A percentile compares a stretch with the other conserved stretches of the same genome.
These are phyloP conservation scores for Didymosphaeria variabile DNA, from an alignment of 2,329 filamentous ascomycete species.

Conservation along the genomic window DNA sequence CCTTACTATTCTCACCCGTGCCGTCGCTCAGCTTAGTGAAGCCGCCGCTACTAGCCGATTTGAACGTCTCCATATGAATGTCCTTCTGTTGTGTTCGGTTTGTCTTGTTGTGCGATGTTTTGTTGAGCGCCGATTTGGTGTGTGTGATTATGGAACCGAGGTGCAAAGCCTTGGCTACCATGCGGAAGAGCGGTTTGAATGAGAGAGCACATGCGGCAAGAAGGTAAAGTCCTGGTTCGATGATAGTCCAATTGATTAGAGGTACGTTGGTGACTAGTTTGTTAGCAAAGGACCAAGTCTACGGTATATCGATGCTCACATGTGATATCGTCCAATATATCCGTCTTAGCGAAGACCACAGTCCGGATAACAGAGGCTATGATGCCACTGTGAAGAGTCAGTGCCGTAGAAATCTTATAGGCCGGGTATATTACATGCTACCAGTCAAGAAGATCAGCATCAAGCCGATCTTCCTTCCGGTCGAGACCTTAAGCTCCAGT, in stretches of 20 bases:
- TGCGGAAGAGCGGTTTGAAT: slow-evolving; percentile 37
- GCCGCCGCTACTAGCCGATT: slow-evolving; percentile 19
- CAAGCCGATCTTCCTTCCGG: slow-evolving; percentile 29
- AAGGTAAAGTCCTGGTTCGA: slow-evolving; percentile 39
- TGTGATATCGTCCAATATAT: slow-evolving; percentile 30
- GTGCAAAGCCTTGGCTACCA: slow-evolving; percentile 29
- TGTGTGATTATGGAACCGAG: slow-evolving; percentile 30
- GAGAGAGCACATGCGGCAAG: slow-evolving; percentile 34
- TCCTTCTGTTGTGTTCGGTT: slow-evolving; percentile 4
- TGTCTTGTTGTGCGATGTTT: slow-evolving; percentile 8
- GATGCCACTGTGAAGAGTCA: slow-evolving; percentile 27
- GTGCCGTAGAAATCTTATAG: background rate
- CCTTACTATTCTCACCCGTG: slow-evolving; percentile 10
- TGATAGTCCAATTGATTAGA: slow-evolving; percentile 36
- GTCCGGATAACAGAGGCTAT: slow-evolving; percentile 37
- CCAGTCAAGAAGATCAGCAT: slow-evolving; percentile 39
- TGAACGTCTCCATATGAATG: slow-evolving; percentile 23
- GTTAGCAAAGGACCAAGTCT: slow-evolving; percentile 1
- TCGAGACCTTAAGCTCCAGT: slow-evolving; percentile 31
- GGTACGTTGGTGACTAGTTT: slow-evolving; percentile 24
- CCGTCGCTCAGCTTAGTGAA: slow-evolving; percentile 23
- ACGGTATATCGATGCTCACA: slow-evolving; percentile 22
- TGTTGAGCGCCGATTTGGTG: slow-evolving; percentile 21
- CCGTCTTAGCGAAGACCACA: slow-evolving; percentile 27
- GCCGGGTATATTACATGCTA: slow-evolving; percentile 31